These are phyloP conservation scores for Pontederia paniculata DNA, from an alignment of 176 grass and related monocot genomes.

Conservation along the genomic window DNA sequence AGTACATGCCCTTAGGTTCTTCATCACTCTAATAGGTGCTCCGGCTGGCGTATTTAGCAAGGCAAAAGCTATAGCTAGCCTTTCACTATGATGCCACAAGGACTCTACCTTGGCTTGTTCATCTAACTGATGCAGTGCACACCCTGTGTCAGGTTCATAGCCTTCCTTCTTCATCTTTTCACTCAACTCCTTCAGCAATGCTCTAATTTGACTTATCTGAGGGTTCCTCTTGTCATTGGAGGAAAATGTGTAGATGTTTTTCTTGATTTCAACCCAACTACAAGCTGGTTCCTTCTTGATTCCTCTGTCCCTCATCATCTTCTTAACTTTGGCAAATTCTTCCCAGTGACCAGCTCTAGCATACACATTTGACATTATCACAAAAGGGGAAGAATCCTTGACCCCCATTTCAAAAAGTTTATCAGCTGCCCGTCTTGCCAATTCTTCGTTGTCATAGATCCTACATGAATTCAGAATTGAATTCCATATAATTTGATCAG, in stretches of 20 bases:
- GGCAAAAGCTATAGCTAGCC: slow-evolving; percentile 70
- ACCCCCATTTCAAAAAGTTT: slow-evolving; percentile 54
- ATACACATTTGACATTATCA: slow-evolving; percentile 80
- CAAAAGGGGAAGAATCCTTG: slow-evolving; percentile 48
- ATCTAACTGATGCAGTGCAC: slow-evolving; percentile 64
- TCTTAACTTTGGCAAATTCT: slow-evolving; percentile 62
- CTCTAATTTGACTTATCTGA: slow-evolving; percentile 56
- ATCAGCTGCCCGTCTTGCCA: slow-evolving; percentile 57
- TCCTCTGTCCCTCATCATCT: slow-evolving; percentile 66
- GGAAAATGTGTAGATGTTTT: slow-evolving; percentile 59
- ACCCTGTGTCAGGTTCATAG: slow-evolving; percentile 42
- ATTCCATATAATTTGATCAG: slow-evolving; percentile 64
- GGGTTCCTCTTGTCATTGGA: slow-evolving; percentile 70
- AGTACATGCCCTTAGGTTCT: slow-evolving; percentile 50
- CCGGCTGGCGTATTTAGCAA: slow-evolving; percentile 48
- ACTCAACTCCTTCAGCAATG: slow-evolving; percentile 53
- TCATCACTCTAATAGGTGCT: slow-evolving; percentile 53
- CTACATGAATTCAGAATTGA: slow-evolving; percentile 83
- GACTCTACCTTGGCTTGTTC: slow-evolving; percentile 63
- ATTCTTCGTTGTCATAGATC: slow-evolving; percentile 63
- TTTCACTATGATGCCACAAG: slow-evolving; percentile 73
- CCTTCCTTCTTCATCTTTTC: slow-evolving; percentile 68
- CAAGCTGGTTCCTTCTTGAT: slow-evolving; percentile 59
- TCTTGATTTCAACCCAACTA: slow-evolving; percentile 92
- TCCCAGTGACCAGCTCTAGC: slow-evolving; percentile 75